Evolutionary conservation across 108 stramenopile species (phyloP).

Genomic region (Cylindrotheca fusiformis): DNA sequence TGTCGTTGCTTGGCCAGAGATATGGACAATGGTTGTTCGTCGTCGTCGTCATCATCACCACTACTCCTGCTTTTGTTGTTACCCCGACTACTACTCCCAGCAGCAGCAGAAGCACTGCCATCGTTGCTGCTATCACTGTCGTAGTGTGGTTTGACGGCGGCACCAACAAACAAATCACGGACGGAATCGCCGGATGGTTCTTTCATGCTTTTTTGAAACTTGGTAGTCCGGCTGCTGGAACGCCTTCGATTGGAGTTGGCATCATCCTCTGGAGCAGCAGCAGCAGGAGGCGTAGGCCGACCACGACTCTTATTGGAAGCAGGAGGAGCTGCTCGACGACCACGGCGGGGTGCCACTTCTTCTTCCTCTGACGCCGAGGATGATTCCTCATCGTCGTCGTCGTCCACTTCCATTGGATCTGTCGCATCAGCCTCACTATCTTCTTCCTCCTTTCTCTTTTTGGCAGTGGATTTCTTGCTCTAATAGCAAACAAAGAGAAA

Average conservation of each 20-base stretch:
- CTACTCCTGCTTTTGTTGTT: not conserved
- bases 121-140: not conserved
- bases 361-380: not conserved
- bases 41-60: not conserved
- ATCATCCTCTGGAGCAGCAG: not conserved
- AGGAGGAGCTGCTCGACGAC: too few species aligned
- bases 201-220: slow-evolving; percentile 40
- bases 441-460: slow-evolving; percentile 8
- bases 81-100: too few species aligned
- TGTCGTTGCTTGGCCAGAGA: not conserved
- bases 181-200: slow-evolving; percentile 39
- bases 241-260: slow-evolving; percentile 12
- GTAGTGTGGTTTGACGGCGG: not conserved
- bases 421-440: slow-evolving; percentile 12
- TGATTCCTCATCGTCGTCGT: not conserved
- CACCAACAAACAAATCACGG: slow-evolving; percentile 18
- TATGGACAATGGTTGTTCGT: not conserved
- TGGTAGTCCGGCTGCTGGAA: slow-evolving; percentile 31
- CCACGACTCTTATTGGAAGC: too few species aligned
- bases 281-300: too few species aligned
- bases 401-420: slow-evolving; percentile 6
- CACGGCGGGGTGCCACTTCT: too few species aligned
- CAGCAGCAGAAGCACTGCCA: too few species aligned
- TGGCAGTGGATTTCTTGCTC: not conserved
- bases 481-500: too few species aligned